These are phyloP conservation scores for Aureobasidium melanogenum DNA, from an alignment of 2,329 filamentous ascomycete genomes.

Conservation along the genomic window DNA sequence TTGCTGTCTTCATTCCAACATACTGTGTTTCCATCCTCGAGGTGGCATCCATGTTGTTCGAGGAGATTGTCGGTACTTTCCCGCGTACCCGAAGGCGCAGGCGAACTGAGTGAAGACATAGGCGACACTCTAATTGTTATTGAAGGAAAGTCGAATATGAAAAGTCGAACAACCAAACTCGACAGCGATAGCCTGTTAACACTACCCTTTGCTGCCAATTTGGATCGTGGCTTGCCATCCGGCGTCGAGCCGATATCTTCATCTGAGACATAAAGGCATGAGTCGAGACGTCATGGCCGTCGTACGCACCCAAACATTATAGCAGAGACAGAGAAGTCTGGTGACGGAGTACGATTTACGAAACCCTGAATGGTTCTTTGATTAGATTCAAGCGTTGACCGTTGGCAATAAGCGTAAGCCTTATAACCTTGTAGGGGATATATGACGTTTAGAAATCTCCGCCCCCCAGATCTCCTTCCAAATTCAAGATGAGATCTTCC, in stretches of 20 bases:
- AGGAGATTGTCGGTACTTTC: constrained; percentile 4
- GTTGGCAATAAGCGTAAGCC: not conserved
- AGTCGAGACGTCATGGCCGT: not conserved
- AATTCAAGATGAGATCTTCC: not conserved
- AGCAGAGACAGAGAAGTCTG: not conserved
- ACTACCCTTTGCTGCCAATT: not conserved
- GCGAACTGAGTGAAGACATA: not conserved
- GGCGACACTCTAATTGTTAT: not conserved
- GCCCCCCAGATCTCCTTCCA: not conserved
- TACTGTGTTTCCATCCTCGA: constrained; percentile 14
- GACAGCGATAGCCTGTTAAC: not conserved
- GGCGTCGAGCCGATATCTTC: not conserved
- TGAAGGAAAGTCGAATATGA: not conserved
- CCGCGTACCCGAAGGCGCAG: not conserved
- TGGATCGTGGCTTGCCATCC: not conserved
- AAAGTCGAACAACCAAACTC: not conserved
- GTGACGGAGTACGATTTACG: not conserved
- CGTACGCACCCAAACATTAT: not conserved
- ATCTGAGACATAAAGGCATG: not conserved
- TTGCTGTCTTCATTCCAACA: constrained; percentile 14
- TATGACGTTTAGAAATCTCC: not conserved
- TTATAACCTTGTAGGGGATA: not conserved
- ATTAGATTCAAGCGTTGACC: not conserved
- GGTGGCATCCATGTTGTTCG: constrained; percentile 13
- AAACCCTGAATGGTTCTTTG: not conserved